A percentile compares a stretch with the other conserved stretches of the same genome.
Evolutionary conservation across 1,139 yeast species (phyloP).

Genomic region (Pichia sp.): DNA sequence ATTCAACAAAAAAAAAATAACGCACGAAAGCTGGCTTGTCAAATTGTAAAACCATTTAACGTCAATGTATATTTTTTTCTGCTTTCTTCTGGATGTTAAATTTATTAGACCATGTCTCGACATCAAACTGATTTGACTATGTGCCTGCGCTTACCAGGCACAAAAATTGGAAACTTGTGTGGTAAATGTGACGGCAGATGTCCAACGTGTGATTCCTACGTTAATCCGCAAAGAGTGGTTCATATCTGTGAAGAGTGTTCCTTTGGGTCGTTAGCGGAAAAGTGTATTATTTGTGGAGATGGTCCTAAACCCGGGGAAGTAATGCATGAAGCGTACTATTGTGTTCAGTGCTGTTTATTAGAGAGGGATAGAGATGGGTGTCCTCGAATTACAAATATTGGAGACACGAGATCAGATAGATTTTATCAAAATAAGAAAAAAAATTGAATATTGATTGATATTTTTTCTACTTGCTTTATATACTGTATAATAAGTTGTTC

Average conservation of each 20-base stretch:
- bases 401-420: conserved; percentile 64
- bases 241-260: conserved; percentile 83
- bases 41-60: too few relatives aligned
- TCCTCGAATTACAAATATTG: conserved; percentile 75
- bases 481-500: too few relatives aligned
- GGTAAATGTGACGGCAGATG: conserved; percentile 88
- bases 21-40: too few relatives aligned
- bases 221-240: conserved; percentile 64
- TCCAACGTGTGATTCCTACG: conserved; percentile 84
- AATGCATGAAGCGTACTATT: conserved; percentile 52
- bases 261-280: conserved; percentile 53
- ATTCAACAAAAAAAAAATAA: too few relatives aligned
- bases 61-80: too few relatives aligned
- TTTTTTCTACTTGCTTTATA: too few relatives aligned
- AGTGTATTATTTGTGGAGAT: conserved; percentile 71
- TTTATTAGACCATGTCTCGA: conserved; percentile 53
- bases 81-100: too few relatives aligned
- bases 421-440: conserved; percentile 49
- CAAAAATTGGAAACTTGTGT: conserved; percentile 61
- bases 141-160: conserved; percentile 85
- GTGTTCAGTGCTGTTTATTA: conserved; percentile 73
- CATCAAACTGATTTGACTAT: conserved; percentile 83
- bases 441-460: neutral
- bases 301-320: conserved; percentile 36
- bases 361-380: conserved; percentile 92